Evolutionary conservation across 257 asterid genomes (phyloP).

Genomic region (Cynanchum wilfordii): DNA sequence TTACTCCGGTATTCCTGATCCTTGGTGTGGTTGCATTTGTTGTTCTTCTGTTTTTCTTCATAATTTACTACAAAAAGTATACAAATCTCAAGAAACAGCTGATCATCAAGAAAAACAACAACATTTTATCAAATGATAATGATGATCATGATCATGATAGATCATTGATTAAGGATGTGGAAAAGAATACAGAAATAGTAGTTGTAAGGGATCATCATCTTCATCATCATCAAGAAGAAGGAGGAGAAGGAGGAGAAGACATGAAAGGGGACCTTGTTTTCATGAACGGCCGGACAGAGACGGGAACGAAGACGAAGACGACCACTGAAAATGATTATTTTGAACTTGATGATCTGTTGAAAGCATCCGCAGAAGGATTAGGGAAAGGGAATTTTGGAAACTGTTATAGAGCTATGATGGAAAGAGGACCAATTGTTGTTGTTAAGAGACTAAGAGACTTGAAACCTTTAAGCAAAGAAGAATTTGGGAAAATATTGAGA

Average conservation of each 20-base stretch:
- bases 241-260: conserved; percentile 17
- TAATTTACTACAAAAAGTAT: conserved; percentile 49
- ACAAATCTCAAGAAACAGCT: conserved; percentile 31
- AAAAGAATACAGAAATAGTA: background rate
- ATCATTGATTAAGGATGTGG: conserved; percentile 14
- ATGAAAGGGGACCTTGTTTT: conserved; percentile 49
- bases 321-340: conserved; percentile 14
- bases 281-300: conserved; percentile 13
- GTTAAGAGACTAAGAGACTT: conserved; percentile 62
- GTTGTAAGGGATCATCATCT: background rate
- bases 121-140: conserved; percentile 17
- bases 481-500: conserved; percentile 48
- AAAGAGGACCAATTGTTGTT: conserved; percentile 45
- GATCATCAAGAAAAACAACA: conserved; percentile 10
- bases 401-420: conserved; percentile 64
- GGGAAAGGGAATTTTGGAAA: conserved; percentile 71
- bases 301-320: no score
- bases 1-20: conserved; percentile 16
- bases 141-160: background rate
- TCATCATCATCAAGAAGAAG: background rate
- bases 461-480: conserved; percentile 58
- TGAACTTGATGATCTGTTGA: conserved; percentile 61
- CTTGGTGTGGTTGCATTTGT: conserved; percentile 26
- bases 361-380: conserved; percentile 74
- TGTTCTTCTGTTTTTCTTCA: conserved; percentile 37